Evolutionary conservation across 225 moss, liverwort and hornwort species (phyloP).

Genomic region (Lunularia cruciata): DNA sequence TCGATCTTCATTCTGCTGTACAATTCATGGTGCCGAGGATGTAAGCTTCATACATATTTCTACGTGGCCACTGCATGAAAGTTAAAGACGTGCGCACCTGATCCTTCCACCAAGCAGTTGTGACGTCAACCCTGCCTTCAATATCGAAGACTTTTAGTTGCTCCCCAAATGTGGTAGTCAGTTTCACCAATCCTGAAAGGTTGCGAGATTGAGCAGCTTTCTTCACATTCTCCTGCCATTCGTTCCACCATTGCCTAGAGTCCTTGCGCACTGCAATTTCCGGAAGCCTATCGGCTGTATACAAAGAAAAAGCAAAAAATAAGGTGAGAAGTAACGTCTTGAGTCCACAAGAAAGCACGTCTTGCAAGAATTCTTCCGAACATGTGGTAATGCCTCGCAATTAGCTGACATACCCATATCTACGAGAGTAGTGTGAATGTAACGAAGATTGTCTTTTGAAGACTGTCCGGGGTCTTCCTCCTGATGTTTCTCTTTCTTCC

Average conservation of each 20-base stretch:
- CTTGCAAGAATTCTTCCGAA: too few species aligned
- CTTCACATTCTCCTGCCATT: constrained; percentile 22
- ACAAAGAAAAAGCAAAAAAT: not conserved
- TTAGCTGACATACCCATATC: constrained; percentile 42
- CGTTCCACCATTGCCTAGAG: constrained; percentile 30
- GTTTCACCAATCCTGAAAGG: constrained; percentile 17
- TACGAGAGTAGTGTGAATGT: constrained; percentile 29
- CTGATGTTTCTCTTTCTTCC: constrained; percentile 13
- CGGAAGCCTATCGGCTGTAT: constrained; percentile 42
- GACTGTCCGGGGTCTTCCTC: constrained; percentile 18
- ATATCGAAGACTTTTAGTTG: constrained; percentile 22
- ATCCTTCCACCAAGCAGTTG: constrained; percentile 34
- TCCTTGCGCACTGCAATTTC: constrained; percentile 21
- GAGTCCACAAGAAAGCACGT: too few species aligned
- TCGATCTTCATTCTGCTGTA: not conserved
- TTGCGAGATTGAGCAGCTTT: constrained; percentile 21
- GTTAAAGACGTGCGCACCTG: constrained; percentile 24
- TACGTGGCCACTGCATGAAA: not conserved
- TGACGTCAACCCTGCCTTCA: constrained; percentile 20
- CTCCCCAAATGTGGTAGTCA: constrained; percentile 23
- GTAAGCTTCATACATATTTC: too few species aligned
- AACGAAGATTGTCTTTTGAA: constrained; percentile 16
- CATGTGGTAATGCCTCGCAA: constrained; percentile 1
- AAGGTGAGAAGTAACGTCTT: too few species aligned
- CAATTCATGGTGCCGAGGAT: not conserved